Base-by-base conservation (phyloP, 306 rosid species). In the Comarum palustre region DNA sequence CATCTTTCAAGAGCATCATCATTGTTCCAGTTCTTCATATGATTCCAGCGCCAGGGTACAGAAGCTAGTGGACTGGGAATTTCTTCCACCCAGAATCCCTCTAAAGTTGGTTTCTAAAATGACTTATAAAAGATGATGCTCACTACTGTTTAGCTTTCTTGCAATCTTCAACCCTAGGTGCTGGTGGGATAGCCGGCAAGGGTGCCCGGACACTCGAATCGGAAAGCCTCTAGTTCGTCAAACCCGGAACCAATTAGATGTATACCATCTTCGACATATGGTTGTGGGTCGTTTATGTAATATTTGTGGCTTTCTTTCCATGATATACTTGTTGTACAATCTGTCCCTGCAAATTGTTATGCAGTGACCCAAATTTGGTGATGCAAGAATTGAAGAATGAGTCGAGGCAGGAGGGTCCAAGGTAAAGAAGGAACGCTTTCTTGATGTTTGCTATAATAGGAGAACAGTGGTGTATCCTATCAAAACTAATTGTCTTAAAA, bases 1-100 rank as follows among this genome's bases (percentile, higher is more conserved):
- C 41, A 58, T 79, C 79, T 82, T 86, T 71, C 78, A 73, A 73
- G 73, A 62, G 69, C 88, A 86, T 8, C 76, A 82, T 86, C 46
- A 86, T 82, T 83, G 58, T 27, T 39, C 72, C 46, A 76, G 74
- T 81, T 73, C 79, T 82, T 64, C 22, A 27, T 22, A 9, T 83
- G 86, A 47, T 73, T 75, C 62, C 22, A 66, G 55, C 66, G 43
- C 64, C 50, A 61, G 82, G 88, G 81, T 42, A 73, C 87, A 83
- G 5, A 66, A 48, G 77, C 61, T 75, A 83, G 88, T 83, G 90
- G 92, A 68, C 61, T 68, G 71, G 69, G 74, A 51, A 72, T 79
- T 38, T 48, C 32, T 32, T 31, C 60, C 63, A 63, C 76, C 60
- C 66, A 75, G 78, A 61, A 69, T 50, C 74, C 55, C 79, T 83